Evolutionary conservation across 2,329 filamentous ascomycete genomes (phyloP), one percentile per base, ranked within the genome.

Genomic region (Alternaria novae-zelandiae): DNA sequence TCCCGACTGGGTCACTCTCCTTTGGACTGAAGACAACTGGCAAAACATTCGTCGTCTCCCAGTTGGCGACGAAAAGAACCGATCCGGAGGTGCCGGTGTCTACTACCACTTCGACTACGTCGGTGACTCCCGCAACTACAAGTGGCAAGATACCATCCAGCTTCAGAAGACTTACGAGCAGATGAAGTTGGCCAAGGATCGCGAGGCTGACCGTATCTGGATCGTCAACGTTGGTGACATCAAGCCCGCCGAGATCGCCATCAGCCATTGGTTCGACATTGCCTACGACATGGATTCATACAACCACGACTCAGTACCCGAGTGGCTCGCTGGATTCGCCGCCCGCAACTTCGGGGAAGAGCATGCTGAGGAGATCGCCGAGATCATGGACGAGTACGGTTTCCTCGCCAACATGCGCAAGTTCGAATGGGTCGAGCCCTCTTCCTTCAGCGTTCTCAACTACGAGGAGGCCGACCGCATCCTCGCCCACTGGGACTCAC

Each of bases 11-110:
- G 86, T 92, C 26, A 91, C 88, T 2, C 81, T 92, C 23, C 82
- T 91, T 5, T 91, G 89, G 86, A 84, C 88, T 0, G 90, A 91
- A 73, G 90, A 92, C 78, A 91, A 91, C 78, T 90, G 84, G 83
- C 89, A 89, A 11, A 89, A 90, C 74, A 84, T 90, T 25, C 83
- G 88, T 26, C 82, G 89, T 21, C 80, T 91, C 28, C 90, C 90
- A 5, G 77, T 88, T 15, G 81, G 78, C 1, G 86, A 87, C 63
- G 90, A 91, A 79, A 88, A 84, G 3, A 77, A 79, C n/a, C 81
- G 89, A 11, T 79, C 81, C 5, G 89, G 88, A 36, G 89, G 89
- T 23, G 87, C 89, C 28, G 90, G 89, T 46, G 86, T 91, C 4
- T 91, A 90, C 76, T 90, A 89, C 74, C 87, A 89, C 65, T 86